A percentile compares a stretch with the other conserved stretches of the same genome.
phyloP scores from a whole-genome alignment of 2,329 filamentous ascomycete species.

The Fusarium sp. region DNA sequence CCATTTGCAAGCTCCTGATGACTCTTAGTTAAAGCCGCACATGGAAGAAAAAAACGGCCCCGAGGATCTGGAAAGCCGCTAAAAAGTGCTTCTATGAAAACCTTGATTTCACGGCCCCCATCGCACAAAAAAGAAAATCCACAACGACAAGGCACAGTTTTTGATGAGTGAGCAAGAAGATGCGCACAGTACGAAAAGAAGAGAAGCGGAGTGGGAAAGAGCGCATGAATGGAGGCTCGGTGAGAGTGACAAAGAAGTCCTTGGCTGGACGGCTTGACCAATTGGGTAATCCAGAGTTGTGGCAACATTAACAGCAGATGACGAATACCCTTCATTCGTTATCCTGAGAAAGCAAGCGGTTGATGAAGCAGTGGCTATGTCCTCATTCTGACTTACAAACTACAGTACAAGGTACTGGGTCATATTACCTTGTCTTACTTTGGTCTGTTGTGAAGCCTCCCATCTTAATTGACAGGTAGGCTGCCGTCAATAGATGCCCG shows the following conservation, averaged over 20 bases:
- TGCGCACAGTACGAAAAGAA: constrained; percentile 38
- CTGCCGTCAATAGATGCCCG: constrained; percentile 34
- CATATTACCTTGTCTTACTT: constrained; percentile 8
- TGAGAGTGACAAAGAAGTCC: constrained; percentile 7
- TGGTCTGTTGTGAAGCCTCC: constrained; percentile 30
- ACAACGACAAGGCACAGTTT: constrained; percentile 27
- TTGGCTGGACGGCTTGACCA: constrained; percentile 24
- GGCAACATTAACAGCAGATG: constrained; percentile 27
- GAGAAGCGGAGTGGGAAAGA: neutral
- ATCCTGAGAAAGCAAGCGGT: neutral
- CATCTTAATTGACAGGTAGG: constrained; percentile 16
- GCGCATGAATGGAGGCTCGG: neutral
- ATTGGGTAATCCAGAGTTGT: constrained; percentile 20
- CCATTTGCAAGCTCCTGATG: constrained; percentile 2
- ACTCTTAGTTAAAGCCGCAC: constrained; percentile 4
- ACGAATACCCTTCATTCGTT: constrained; percentile 20
- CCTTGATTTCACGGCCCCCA: constrained; percentile 31
- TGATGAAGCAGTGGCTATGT: constrained; percentile 12
- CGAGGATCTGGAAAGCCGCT: constrained; percentile 21
- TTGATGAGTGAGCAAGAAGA: constrained; percentile 11
- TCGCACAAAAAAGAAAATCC: constrained; percentile 20
- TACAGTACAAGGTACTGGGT: constrained; percentile 11
- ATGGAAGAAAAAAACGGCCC: neutral
- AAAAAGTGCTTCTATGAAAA: constrained; percentile 38
- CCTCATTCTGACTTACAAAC: constrained; percentile 10